A percentile compares a stretch with the other conserved stretches of the same genome.
Evolutionary conservation across 441 rosid species (phyloP).

Genomic region (Adansonia grandidieri): DNA sequence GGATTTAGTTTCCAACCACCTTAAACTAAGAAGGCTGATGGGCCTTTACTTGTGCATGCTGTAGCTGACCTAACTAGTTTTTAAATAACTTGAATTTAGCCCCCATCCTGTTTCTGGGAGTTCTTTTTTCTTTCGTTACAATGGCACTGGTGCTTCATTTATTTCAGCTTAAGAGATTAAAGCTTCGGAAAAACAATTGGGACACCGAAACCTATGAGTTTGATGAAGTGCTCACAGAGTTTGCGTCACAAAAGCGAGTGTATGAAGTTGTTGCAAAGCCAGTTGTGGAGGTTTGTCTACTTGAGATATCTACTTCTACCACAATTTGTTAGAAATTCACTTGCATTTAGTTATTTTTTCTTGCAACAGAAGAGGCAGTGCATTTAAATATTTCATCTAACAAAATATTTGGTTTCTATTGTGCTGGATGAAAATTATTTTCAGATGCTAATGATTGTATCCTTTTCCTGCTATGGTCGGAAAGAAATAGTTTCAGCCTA

Average conservation of each 20-base stretch:
- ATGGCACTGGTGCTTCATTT: conserved; percentile 22
- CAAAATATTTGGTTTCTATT: conserved; percentile 7
- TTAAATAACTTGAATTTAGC: background rate
- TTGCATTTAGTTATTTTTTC: conserved; percentile 16
- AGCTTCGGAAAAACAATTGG: conserved; percentile 96
- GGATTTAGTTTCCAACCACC: conserved; percentile 12
- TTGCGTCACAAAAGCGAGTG: conserved; percentile 96
- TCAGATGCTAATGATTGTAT: conserved; percentile 5
- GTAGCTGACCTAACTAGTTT: background rate
- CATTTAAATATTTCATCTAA: conserved; percentile 12
- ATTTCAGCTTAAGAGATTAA: conserved; percentile 87
- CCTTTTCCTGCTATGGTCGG: background rate
- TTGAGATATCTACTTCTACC: conserved; percentile 12
- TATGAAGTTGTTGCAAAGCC: conserved; percentile 99
- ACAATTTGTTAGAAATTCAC: conserved; percentile 14
- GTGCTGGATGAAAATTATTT: background rate
- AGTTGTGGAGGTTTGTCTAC: conserved; percentile 81
- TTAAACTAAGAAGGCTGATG: background rate
- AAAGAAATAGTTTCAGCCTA: background rate
- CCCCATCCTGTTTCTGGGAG: background rate
- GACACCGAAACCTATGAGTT: conserved; percentile 93
- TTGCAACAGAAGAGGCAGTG: background rate
- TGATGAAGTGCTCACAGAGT: conserved; percentile 95
- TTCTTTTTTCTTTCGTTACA: background rate
- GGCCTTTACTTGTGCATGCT: background rate